These are phyloP conservation scores for Exophiala xenobiotica DNA, from an alignment of 2,329 filamentous ascomycete species.

Conservation along the genomic window DNA sequence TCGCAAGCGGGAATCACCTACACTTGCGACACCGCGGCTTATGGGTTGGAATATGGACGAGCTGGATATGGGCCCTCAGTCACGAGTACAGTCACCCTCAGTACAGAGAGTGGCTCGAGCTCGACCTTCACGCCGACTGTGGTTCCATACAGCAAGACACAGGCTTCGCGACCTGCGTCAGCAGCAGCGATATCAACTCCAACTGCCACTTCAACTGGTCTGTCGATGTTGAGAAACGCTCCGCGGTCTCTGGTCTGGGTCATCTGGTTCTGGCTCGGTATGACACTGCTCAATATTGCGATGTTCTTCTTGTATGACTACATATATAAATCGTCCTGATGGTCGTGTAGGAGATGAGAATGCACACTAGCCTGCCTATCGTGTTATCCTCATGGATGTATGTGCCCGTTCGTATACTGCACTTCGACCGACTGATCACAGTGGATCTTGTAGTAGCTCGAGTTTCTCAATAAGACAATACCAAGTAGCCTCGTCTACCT, in stretches of 20 bases:
- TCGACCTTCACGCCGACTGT: background rate
- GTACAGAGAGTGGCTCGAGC: background rate
- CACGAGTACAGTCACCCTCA: background rate
- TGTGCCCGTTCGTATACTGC: too few relatives aligned
- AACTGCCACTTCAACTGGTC: background rate
- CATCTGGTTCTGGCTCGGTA: background rate
- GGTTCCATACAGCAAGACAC: background rate
- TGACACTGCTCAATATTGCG: background rate
- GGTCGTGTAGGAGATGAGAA: too few relatives aligned
- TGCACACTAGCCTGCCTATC: too few relatives aligned
- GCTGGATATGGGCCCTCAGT: background rate
- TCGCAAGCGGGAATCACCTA: background rate
- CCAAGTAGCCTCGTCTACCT: too few relatives aligned
- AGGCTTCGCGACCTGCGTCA: background rate
- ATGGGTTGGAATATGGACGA: background rate
- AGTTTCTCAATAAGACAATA: too few relatives aligned
- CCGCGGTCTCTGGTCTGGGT: background rate
- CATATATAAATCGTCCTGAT: too few relatives aligned
- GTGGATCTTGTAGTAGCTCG: too few relatives aligned
- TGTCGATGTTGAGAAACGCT: background rate
- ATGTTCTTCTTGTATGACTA: background rate
- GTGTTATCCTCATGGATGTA: too few relatives aligned
- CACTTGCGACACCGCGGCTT: background rate
- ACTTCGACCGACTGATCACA: too few relatives aligned
- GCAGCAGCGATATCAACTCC: background rate